Evolutionary conservation across 805 yeast genomes (phyloP).

Genomic region (Yamadazyma takamatsuzukensis): DNA sequence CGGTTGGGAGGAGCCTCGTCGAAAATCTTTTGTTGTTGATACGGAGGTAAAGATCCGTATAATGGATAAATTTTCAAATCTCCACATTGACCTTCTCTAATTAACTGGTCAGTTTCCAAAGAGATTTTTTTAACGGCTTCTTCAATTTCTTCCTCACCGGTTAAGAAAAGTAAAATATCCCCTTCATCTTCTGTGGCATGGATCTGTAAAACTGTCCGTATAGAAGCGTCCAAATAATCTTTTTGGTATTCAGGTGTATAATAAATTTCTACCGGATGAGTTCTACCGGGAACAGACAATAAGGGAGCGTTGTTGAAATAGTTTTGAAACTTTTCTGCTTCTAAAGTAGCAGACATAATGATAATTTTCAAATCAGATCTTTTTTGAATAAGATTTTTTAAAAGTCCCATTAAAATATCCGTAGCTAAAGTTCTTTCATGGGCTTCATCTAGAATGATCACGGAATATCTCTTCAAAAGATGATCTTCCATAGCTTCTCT

Average conservation of each 20-base stretch:
- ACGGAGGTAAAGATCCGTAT: conserved; percentile 95
- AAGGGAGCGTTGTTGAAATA: conserved; percentile 92
- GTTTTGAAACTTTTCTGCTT: conserved; percentile 90
- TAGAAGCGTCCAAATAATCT: conserved; percentile 92
- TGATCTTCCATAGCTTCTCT: conserved; percentile 98
- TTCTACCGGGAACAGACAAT: conserved; percentile 96
- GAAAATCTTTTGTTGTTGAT: conserved; percentile 90
- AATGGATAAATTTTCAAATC: conserved; percentile 87
- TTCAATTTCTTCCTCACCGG: conserved; percentile 98
- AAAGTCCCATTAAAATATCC: conserved; percentile 91
- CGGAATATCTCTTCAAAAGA: conserved; percentile 71
- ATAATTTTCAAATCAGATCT: conserved; percentile 88
- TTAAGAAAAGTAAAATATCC: conserved; percentile 78
- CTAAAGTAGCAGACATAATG: conserved; percentile 96
- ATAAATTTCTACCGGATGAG: conserved; percentile 94
- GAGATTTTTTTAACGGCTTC: conserved; percentile 90
- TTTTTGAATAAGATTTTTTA: conserved; percentile 75
- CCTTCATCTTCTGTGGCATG: conserved; percentile 97
- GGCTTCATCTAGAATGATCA: conserved; percentile 94
- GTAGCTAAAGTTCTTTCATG: conserved; percentile 97
- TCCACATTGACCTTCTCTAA: conserved; percentile 87
- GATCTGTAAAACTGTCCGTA: conserved; percentile 90
- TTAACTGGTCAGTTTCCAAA: conserved; percentile 82
- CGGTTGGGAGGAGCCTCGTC: conserved; percentile 82
- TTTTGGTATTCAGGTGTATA: conserved; percentile 96